Conservation (phyloP, 2,329 filamentous ascomycete species). For the Rhynchosporium graminicola region DNA sequence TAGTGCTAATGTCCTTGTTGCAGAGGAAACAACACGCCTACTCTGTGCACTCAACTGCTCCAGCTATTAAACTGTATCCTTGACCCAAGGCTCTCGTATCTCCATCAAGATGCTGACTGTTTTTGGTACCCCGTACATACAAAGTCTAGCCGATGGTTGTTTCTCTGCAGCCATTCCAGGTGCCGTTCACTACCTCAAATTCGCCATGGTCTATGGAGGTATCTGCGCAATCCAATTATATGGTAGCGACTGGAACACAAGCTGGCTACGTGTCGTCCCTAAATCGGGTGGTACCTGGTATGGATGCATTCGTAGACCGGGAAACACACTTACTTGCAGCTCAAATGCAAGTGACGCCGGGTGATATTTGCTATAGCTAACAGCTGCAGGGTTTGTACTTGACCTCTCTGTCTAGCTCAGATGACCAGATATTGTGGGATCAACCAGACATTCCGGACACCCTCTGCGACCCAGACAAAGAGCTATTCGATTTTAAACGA, state of each 20-base stretch:
- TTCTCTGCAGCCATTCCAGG: constrained; percentile 12
- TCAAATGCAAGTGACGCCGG: constrained; percentile 22
- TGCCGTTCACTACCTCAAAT: constrained; percentile 14
- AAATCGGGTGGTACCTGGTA: constrained; percentile 16
- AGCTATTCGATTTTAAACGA: constrained; percentile 19
- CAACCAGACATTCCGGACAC: constrained; percentile 18
- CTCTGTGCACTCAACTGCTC: constrained; percentile 14
- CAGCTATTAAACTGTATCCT: constrained; percentile 9
- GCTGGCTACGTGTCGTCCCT: constrained; percentile 22
- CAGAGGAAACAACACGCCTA: constrained; percentile 20
- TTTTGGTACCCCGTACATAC: constrained; percentile 24
- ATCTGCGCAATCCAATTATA: constrained; percentile 25
- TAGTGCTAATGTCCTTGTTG: constrained; percentile 20
- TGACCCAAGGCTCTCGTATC: constrained; percentile 20
- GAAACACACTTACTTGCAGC: constrained; percentile 13
- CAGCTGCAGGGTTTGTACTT: constrained; percentile 21
- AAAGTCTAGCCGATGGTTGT: constrained; percentile 6
- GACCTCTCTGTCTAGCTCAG: constrained; percentile 16
- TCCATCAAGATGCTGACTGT: constrained; percentile 20
- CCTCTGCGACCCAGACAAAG: not conserved
- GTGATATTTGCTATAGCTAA: constrained; percentile 15
- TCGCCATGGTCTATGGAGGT: constrained; percentile 17
- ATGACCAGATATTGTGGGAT: constrained; percentile 23
- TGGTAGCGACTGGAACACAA: constrained; percentile 23
- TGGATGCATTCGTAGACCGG: constrained; percentile 18